Evolutionary conservation across 306 rosid genomes (phyloP), one percentile per base, ranked within the genome.

Genomic region (Quercus aquifolioides): DNA sequence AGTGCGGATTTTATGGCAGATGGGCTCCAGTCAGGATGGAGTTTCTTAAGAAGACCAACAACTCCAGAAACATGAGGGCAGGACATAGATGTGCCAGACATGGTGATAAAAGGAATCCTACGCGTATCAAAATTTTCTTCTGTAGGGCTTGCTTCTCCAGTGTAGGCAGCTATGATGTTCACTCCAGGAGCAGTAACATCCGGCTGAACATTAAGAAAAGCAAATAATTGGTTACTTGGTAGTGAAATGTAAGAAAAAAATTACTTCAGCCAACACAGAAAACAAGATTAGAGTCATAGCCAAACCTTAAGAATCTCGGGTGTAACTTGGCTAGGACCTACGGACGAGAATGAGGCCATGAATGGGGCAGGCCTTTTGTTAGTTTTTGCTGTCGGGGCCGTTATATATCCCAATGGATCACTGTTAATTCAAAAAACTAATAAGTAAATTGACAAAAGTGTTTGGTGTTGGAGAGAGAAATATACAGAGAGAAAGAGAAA

Each of bases 1-100:
- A 93, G 86, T 55, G 94, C 90, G 2, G 94, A 91, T 74, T 79
- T 90, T 15, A 91, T 87, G 57, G 91, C 93, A 1, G 93, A 69
- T 5, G 97, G 89, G 73, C 88, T 83, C 98, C 97, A 94, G 11
- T 69, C 5, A 11, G 92, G 94, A 77, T 91, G 77, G 49, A 86
- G 86, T 1, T 88, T 74, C 79, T 78, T 87, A 65, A 94, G 90
- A 63, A 94, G 98, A 74, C 97, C 97, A 35, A 52, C 91, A 25
- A 91, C 59, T 23, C 98, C 94, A 17, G 93, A 65, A 5, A 94
- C 94, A 69, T 91, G 97, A 57, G 98, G 97, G 80, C 93, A 91
- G 4, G 97, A 77, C 93, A 93, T 91, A 73, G 98, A 93, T 41
- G 98, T 93, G 70, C 98, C 98, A 6, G 93, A 91, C 84, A 81